These are phyloP conservation scores for Mortierella sp. DNA, from an alignment of 371 early-diverging fungal species.

Conservation along the genomic window DNA sequence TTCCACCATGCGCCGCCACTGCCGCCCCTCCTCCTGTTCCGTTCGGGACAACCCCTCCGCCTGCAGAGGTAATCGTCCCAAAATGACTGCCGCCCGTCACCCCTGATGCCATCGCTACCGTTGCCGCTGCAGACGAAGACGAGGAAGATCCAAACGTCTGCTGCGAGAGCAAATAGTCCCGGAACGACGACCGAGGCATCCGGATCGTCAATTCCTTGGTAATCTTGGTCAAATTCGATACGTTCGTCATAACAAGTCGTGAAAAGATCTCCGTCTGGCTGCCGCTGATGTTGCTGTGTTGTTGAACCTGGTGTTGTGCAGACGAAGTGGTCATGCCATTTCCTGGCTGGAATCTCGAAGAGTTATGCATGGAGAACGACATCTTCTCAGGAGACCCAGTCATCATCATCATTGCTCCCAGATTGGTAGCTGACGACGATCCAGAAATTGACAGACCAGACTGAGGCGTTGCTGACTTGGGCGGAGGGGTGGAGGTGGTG, in stretches of 20 bases:
- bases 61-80: conserved; percentile 27
- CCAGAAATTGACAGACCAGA: background rate
- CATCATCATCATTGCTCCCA: background rate
- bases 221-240: conserved; percentile 51
- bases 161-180: conserved; percentile 36
- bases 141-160: conserved; percentile 20
- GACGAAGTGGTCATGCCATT: conserved; percentile 14
- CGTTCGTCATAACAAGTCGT: conserved; percentile 42
- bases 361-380: background rate
- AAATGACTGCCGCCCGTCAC: background rate
- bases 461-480: background rate
- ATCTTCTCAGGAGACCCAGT: conserved; percentile 5
- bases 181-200: conserved; percentile 50
- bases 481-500: background rate
- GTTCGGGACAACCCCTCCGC: conserved; percentile 22
- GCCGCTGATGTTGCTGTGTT: conserved; percentile 13
- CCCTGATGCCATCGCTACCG: background rate
- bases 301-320: conserved; percentile 4
- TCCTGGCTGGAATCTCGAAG: conserved; percentile 3
- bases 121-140: background rate
- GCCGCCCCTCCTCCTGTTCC: conserved; percentile 1
- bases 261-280: conserved; percentile 45
- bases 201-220: conserved; percentile 52
- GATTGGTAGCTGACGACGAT: background rate
- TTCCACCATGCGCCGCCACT: background rate